Evolutionary conservation across 2,329 filamentous ascomycete genomes (phyloP), one percentile per base, ranked within the genome.

Genomic region (Xylariaceae sp.): DNA sequence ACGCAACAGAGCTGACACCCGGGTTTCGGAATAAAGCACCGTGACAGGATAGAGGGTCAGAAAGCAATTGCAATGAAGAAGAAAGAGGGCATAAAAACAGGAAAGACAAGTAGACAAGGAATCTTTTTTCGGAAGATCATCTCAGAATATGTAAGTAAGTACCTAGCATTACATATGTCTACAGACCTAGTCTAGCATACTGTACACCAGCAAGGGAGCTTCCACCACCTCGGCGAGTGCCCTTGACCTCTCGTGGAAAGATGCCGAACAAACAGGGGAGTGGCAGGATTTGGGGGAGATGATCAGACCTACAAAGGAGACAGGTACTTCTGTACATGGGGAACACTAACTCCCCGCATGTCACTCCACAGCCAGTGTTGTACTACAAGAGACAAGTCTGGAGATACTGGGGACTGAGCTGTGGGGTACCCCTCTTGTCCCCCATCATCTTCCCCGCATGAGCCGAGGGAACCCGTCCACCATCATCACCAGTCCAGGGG

Each of bases 391-490:
- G 43, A 48, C 46, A 36, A 28, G 23, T 13, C 21, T 27, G 35
- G 36, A n/a, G 37, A 33, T 40, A 34, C 14, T 33, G 31, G n/a
- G 19, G 24, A 19, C 2, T 17, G 9, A 13, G 13, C 27, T 36
- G 24, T 40, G 44, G 44, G 36, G 39, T 36, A 35, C 36, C 42
- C 39, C 41, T 46, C 38, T 26, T 14, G 34, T 31, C 17, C n/a
- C n/a, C 31, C 9, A 21, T 36, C n/a, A 13, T 19, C 19, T 51
- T 34, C 52, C 56, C 56, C 55, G 53, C 56, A 52, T 56, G 41
- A 58, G 56, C 56, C 56, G 56, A 59, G 52, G 55, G 47, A 57
- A 57, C 45, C 53, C 54, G 54, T 35, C 31, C 23, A 16, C 21
- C 24, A 12, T 15, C n/a, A n/a, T 11, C 18, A 8, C n/a, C 26